Evolutionary conservation across 129 eudicot species (phyloP).

Genomic region (Escallonia herrerae): DNA sequence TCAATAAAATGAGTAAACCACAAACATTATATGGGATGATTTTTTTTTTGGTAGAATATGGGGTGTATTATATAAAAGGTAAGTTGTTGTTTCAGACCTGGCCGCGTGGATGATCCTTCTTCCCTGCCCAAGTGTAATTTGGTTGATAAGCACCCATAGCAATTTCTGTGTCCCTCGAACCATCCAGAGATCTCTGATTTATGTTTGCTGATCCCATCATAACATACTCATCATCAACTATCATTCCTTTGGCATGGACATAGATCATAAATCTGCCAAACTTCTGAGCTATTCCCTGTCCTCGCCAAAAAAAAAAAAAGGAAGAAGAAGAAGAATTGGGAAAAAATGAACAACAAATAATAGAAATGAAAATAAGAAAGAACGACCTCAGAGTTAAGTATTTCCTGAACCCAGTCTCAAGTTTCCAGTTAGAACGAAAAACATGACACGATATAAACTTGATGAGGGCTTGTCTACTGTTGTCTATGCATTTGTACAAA

Average conservation of each 20-base stretch:
- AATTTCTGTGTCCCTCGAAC: constrained; percentile 27
- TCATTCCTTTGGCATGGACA: constrained; percentile 25
- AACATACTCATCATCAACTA: constrained; percentile 17
- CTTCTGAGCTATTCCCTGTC: constrained; percentile 13
- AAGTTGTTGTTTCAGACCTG: constrained; percentile 12
- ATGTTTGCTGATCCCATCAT: constrained; percentile 22
- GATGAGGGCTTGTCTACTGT: no score
- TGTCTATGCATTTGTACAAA: no score
- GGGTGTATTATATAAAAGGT: not conserved
- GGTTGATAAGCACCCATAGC: constrained; percentile 26
- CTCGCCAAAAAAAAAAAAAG: not conserved
- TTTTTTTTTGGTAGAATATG: no score
- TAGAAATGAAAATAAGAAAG: no score
- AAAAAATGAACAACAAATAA: not conserved
- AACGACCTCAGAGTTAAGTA: no score
- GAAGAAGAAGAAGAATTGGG: not conserved
- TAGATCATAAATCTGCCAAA: constrained; percentile 17
- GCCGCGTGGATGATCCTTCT: constrained; percentile 16
- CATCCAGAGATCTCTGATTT: constrained; percentile 23
- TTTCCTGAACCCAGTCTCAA: no score
- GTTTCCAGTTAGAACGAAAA: no score
- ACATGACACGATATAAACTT: no score
- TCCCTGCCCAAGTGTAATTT: constrained; percentile 12
- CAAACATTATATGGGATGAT: no score
- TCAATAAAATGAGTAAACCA: no score